Evolutionary conservation across 2,329 filamentous ascomycete genomes (phyloP).

Genomic region (Phoma sp.): DNA sequence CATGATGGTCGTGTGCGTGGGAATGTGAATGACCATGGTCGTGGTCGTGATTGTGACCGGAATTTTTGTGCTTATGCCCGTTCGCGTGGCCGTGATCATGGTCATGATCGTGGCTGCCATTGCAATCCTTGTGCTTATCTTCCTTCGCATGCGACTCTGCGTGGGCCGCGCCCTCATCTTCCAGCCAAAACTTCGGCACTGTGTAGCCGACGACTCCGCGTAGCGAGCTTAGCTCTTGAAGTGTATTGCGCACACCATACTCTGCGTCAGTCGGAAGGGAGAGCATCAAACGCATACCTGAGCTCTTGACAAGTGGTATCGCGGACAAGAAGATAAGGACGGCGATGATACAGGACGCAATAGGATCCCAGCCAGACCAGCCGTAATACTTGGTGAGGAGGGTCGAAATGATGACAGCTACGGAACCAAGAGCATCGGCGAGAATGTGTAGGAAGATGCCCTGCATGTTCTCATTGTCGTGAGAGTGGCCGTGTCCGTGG

Average conservation of each 20-base stretch:
- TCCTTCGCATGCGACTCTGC: conserved; percentile 52
- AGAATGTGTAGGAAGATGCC: conserved; percentile 96
- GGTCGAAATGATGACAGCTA: conserved; percentile 92
- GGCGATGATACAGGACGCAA: conserved; percentile 93
- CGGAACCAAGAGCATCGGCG: conserved; percentile 91
- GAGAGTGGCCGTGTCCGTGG: conserved; percentile 55
- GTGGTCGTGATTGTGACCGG: conserved; percentile 35
- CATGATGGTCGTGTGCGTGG: conserved; percentile 42
- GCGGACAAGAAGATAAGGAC: conserved; percentile 92
- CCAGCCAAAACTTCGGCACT: conserved; percentile 90
- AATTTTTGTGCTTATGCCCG: conserved; percentile 40
- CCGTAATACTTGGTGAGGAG: conserved; percentile 83
- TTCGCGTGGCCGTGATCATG: conserved; percentile 49
- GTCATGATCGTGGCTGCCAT: conserved; percentile 28
- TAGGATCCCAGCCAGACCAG: conserved; percentile 92
- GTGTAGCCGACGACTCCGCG: conserved; percentile 85
- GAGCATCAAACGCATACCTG: conserved; percentile 81
- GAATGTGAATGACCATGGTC: conserved; percentile 45
- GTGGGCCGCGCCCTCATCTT: conserved; percentile 63
- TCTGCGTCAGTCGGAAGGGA: conserved; percentile 85
- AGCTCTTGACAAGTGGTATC: conserved; percentile 83
- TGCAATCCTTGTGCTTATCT: conserved; percentile 38
- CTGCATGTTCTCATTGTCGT: conserved; percentile 97
- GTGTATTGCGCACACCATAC: conserved; percentile 83
- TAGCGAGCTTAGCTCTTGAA: conserved; percentile 81